Evolutionary conservation across 2,329 filamentous ascomycete species (phyloP), one percentile per base, ranked within the genome.

Genomic region (Cladophialophora yegresii): DNA sequence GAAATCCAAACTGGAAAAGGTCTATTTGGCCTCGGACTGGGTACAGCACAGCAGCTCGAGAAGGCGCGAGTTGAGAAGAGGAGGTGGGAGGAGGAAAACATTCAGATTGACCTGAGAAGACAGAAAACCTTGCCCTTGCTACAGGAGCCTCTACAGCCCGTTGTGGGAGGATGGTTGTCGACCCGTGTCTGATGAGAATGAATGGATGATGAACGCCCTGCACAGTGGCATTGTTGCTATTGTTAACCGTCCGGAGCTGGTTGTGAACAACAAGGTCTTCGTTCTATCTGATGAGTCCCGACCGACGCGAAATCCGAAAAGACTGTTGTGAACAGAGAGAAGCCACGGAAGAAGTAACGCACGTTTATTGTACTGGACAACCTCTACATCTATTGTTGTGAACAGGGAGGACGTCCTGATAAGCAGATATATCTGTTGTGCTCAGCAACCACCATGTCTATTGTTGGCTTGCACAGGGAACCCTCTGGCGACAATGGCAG

Each of bases 11-110:
- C 66, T 51, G 67, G 72, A 16, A 69, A 69, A 33, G 67, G 63
- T n/a, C 81, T 76, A 76, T 76, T 80, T 40, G 75, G 77, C 1
- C 54, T 70, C 9, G 70, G 70, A 9, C 12, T 69, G 30, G 70
- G 70, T 6, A 67, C 65, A 51, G 58, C 63, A 23, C 49, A 55
- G 22, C 64, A 62, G n/a, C 26, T 71, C 22, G 66, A 67, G 32
- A 61, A 67, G 55, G 69, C 66, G 22, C 50, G 45, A n/a, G 57
- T 61, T 10, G 67, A 71, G 47, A 62, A 58, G 43, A 51, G 53
- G 60, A 66, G 67, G 20, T 72, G 70, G 70, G 65, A 69, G 61
- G 69, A 70, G 47, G 70, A 72, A 43, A 64, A 69, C 56, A 26
- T 61, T 20, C 69, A 70, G 51, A 69, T 72, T 45, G 66, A 72